Evolutionary conservation across 2,329 filamentous ascomycete species (phyloP).

Genomic region (Sclerotinia trifoliorum): DNA sequence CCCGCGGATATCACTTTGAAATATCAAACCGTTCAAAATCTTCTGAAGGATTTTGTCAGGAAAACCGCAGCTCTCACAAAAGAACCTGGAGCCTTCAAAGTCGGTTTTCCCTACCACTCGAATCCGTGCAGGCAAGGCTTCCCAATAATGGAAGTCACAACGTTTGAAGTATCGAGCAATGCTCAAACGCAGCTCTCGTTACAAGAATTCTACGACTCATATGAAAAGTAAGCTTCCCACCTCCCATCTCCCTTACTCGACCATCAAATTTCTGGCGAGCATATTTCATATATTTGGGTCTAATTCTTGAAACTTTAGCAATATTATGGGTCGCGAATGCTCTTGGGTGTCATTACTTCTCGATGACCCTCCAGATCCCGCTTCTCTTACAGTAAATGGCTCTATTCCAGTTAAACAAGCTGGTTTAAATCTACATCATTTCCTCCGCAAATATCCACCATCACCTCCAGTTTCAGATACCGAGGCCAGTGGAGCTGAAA

Average conservation of each 20-base stretch:
- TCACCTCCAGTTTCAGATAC: not conserved
- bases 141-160: not conserved
- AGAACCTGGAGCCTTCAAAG: not conserved
- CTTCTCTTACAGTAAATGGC: not conserved
- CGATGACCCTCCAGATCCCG: not conserved
- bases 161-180: not conserved
- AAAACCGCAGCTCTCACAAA: not conserved
- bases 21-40: not conserved
- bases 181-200: not conserved
- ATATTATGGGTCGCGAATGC: not conserved
- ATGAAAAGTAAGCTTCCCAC: not conserved
- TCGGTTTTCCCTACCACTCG: not conserved
- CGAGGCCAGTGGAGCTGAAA: not conserved
- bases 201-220: not conserved
- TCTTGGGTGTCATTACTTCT: not conserved
- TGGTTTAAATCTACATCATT: not conserved
- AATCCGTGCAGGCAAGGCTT: not conserved
- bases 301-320: not conserved
- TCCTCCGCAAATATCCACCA: not conserved
- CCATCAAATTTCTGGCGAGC: not conserved
- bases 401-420: not conserved
- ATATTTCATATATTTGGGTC: not conserved
- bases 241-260: not conserved
- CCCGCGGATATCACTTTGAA: not conserved
- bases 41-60: not conserved